Percentiles rank a stretch among this genome's conserved stretches.
These are phyloP conservation scores for Nitzschia putrida DNA, from an alignment of 108 stramenopile genomes.

Conservation along the genomic window DNA sequence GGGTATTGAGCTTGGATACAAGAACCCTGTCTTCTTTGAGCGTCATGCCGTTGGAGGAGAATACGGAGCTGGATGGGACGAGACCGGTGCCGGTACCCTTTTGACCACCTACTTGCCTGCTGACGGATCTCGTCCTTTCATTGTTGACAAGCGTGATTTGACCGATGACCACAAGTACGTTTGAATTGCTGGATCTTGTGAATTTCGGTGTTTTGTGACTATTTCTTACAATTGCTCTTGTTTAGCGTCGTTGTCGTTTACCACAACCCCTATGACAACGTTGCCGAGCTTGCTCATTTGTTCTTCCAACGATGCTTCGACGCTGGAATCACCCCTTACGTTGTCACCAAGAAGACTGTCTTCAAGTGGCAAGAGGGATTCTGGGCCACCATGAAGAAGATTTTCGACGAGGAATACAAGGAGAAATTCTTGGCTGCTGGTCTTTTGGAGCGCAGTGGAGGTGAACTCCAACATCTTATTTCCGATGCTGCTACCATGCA, in stretches of 20 bases:
- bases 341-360: conserved; percentile 98
- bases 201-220: not conserved
- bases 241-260: conserved; percentile 87
- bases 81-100: conserved; percentile 88
- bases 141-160: conserved; percentile 94
- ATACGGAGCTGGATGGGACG: conserved; percentile 93
- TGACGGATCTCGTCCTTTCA: conserved; percentile 80
- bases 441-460: conserved; percentile 85
- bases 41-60: conserved; percentile 97
- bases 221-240: conserved; percentile 4
- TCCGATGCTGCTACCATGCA: conserved; percentile 98
- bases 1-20: conserved; percentile 94
- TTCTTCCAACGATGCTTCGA: conserved; percentile 93
- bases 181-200: not conserved
- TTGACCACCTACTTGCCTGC: conserved; percentile 90
- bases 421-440: conserved; percentile 56
- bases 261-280: conserved; percentile 98
- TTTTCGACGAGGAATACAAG: conserved; percentile 93
- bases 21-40: conserved; percentile 94
- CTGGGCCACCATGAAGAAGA: conserved; percentile 91
- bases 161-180: conserved; percentile 82
- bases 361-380: conserved; percentile 99
- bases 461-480: conserved; percentile 92
- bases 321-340: conserved; percentile 88
- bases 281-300: conserved; percentile 87